Evolutionary conservation across 202 grass and related monocot species (phyloP), one percentile per base, ranked within the genome.

Genomic region (Zizania palustris): DNA sequence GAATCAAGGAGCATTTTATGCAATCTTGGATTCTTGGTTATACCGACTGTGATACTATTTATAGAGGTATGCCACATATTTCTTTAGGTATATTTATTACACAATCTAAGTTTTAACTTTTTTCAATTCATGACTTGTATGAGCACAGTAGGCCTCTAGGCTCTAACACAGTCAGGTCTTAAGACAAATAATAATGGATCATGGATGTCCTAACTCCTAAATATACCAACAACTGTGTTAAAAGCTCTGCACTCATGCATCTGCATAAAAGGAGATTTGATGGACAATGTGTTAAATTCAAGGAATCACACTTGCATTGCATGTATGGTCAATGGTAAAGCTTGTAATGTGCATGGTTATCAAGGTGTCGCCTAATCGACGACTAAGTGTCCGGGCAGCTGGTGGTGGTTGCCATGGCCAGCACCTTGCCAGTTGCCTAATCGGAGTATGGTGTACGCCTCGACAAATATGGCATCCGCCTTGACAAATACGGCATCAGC

Each of bases 211-310:
- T 78, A 61, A 35, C 6, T 15, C 42, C 68, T 78, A 61, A 35
- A 35, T 67, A 63, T 58, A 82, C 49, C 65, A 65, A 65, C 57
- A 71, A 65, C 48, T 71, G 40, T n/a, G 50, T 72, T 67, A 16
- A 70, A 13, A 37, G 18, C 59, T 71, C 11, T 82, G 37, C 43
- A 59, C 36, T 34, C 67, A 51, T 77, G 49, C 11, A 40, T 82
- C 51, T 33, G 55, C 69, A 18, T 37, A 82, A 71, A 16, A 65
- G 59, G 20, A 65, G 54, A 80, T 40, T 68, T 49, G 10, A 60
- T n/a, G 15, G 37, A 34, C 22, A 33, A 73, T 82, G 4, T 1
- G 11, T 76, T 65, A 64, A 42, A 59, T 51, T 62, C 14, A 59
- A 60, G 35, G 34, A 82, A 57, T 59, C 59, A 7, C 60, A 79